Base-by-base conservation (phyloP, 495 filamentous ascomycete species). In the Corynascus novoguineensis region DNA sequence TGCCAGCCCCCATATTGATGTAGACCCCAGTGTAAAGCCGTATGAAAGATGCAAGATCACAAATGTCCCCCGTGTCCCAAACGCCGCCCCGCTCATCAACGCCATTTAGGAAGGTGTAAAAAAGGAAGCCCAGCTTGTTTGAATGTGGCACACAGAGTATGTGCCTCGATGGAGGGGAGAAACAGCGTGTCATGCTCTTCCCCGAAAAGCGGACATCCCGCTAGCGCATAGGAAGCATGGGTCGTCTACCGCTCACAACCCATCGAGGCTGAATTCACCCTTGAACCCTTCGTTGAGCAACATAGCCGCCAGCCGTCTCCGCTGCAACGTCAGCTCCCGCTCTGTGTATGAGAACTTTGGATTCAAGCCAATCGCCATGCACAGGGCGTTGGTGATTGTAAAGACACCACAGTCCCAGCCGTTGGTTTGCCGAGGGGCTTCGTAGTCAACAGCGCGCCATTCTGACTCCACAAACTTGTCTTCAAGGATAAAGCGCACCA, bases 391-490 rank as follows among this genome's bases (percentile, higher is more conserved):
- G 0, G 85, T 86, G 19, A 87, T 79, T 5, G 85, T 78, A 62
- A 92, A 95, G 3, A 90, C 86, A 6, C 90, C 90, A 57, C 90
- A 96, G 64, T 96, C 90, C 56, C 73, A 83, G 1, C 79, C 79
- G 61, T 95, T 95, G 46, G 72, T 72, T 60, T 96, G 90, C 8
- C 61, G 65, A 0, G 85, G 82, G 5, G 69, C 68, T 0, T 63
- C 69, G 7, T 74, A 71, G 2, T 75, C 65, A 2, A 81, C 68
- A 0, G 76, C 67, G 2, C 60, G 68, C 90, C 90, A 95, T 31
- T 93, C 86, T 0, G 68, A 68, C 19, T 78, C 78, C 8, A 75
- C 69, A 57, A 79, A 92, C 14, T 70, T 63, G 0, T 72, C 58
- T 4, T 79, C 81, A 11, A 95, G 72, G 57, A 86, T 81, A 28